Base-by-base conservation (phyloP, 2,329 filamentous ascomycete genomes). In the Chrysoporthe cubensis region DNA sequence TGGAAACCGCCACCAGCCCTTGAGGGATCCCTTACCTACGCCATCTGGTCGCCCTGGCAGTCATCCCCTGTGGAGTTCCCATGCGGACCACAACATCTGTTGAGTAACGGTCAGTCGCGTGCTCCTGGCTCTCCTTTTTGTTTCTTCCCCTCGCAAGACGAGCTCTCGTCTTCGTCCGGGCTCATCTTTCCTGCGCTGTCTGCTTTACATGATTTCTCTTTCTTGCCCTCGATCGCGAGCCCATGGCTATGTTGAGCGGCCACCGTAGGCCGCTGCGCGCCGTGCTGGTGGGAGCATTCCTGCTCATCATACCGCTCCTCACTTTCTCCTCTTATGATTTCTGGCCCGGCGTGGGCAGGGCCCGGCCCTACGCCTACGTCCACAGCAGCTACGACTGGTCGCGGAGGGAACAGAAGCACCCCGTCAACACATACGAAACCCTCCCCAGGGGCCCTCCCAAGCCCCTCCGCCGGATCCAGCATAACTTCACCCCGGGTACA, bases 381-480 rank as follows among this genome's bases (percentile, higher is more conserved):
- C 72, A 60, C 32, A 77, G 72, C 69, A 75, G 71, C 62, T 75
- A 73, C 63, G 72, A 78, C 69, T 78, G 77, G 77, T 71, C 71
- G 13, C 65, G 70, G 16, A 72, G 76, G 11, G 64, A 50, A 4
- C 71, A 71, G 57, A 70, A 59, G n/a, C 68, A 75, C 43, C 74
- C 72, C 6, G 65, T 70, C n/a, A 66, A 69, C 0, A 64, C 13
- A 32, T 71, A 74, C 57, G 69, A 64, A 57, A 68, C 50, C 11
- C 76, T 77, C 18, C 82, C 83, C 1, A 67, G 73, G 18, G 81
- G 78, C 43, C 65, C 69, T 2, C 77, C 79, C 1, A 71, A 66
- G 21, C 64, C 70, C 42, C 71, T 78, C 5, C 77, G 79, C 16
- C 72, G 69, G 83, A 90, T 83, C 78, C 88, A 71, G 79, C 71